phyloP scores from a whole-genome alignment of 495 filamentous ascomycete genomes.

The Aspergillus coremiiformis region DNA sequence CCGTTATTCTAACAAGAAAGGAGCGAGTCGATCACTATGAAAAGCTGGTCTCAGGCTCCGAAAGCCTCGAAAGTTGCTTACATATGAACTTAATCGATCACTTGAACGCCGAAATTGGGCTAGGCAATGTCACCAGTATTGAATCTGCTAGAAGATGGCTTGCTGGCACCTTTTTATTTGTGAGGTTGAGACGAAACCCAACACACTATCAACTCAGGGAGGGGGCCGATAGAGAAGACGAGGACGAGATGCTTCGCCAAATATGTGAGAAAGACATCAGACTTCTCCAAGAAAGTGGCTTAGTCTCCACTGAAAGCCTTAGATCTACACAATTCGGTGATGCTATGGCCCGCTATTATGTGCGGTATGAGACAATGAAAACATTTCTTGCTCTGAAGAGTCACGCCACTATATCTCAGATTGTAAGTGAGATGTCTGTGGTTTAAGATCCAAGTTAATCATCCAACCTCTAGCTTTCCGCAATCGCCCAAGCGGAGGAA shows the following conservation, averaged over 20 bases:
- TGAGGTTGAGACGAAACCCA: constrained; percentile 75
- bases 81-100: constrained; percentile 88
- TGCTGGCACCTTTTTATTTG: constrained; percentile 76
- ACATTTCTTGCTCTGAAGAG: constrained; percentile 55
- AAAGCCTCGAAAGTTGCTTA: constrained; percentile 79
- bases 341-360: constrained; percentile 89
- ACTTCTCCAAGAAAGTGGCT: constrained; percentile 51
- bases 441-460: constrained; percentile 25
- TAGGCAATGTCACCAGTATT: constrained; percentile 68
- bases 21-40: constrained; percentile 68
- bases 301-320: constrained; percentile 51
- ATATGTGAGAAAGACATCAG: constrained; percentile 77
- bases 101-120: constrained; percentile 85
- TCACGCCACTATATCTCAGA: constrained; percentile 56
- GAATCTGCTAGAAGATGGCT: constrained; percentile 77
- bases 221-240: constrained; percentile 41
- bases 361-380: constrained; percentile 89
- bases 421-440: constrained; percentile 49
- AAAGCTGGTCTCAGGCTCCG: constrained; percentile 72
- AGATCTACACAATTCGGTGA: constrained; percentile 71
- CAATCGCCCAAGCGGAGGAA: constrained; percentile 64
- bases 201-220: constrained; percentile 67
- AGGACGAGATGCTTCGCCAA: constrained; percentile 65
- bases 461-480: constrained; percentile 45
- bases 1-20: constrained; percentile 75